Conservation (phyloP, 139 green algal genomes). For the Penium margaritaceum region DNA sequence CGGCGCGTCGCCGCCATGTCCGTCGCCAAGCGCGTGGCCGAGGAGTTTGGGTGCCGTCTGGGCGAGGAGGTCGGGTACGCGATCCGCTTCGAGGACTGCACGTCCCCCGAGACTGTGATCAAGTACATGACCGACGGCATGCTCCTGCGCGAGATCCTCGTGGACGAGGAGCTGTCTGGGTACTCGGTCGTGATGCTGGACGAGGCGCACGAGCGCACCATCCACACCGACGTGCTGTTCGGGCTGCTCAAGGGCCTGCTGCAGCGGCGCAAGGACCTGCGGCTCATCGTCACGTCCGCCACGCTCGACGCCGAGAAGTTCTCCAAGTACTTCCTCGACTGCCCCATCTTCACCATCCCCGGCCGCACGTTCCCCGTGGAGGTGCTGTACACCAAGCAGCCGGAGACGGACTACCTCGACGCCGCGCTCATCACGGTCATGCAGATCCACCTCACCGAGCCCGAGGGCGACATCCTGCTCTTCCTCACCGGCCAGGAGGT, state of each 20-base stretch:
- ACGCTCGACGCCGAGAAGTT: conserved; percentile 96
- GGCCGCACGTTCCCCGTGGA: conserved; percentile 77
- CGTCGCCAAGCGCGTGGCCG: conserved; percentile 88
- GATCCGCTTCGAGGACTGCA: conserved; percentile 96
- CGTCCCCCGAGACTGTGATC: conserved; percentile 73
- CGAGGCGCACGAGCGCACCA: conserved; percentile 94
- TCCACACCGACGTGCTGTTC: conserved; percentile 96
- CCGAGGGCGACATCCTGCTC: conserved; percentile 77
- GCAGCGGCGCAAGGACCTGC: conserved; percentile 28
- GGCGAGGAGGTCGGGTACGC: conserved; percentile 81
- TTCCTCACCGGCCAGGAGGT: conserved; percentile 81
- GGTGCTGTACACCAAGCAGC: conserved; percentile 68
- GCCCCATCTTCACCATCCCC: conserved; percentile 81
- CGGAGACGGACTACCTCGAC: conserved; percentile 88
- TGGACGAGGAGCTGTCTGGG: conserved; percentile 70
- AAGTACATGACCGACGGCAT: conserved; percentile 98
- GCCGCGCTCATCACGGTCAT: conserved; percentile 91
- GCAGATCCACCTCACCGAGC: conserved; percentile 81
- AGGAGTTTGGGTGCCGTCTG: conserved; percentile 76
- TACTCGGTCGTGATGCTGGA: conserved; percentile 89
- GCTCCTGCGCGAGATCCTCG: conserved; percentile 84
- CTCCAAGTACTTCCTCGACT: conserved; percentile 86
- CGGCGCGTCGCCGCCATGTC: conserved; percentile 88
- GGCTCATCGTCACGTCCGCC: conserved; percentile 81
- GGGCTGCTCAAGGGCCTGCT: conserved; percentile 84